Base-by-base conservation (phyloP, 495 filamentous ascomycete genomes). In the Aspergillus biplanus region DNA sequence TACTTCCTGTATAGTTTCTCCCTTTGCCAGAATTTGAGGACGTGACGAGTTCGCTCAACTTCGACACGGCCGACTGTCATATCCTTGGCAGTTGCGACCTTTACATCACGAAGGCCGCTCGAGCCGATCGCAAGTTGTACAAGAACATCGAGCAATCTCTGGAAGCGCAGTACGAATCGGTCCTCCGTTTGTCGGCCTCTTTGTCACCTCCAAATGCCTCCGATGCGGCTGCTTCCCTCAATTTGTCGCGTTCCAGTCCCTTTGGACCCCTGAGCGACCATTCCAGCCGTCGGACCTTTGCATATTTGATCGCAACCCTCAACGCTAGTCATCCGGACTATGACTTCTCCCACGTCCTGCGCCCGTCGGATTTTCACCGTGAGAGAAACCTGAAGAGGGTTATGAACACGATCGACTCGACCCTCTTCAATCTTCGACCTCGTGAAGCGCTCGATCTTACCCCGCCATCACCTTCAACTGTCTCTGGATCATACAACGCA, bases 291-390 rank as follows among this genome's bases (percentile, higher is more conserved):
- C 88, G 93, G 52, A 96, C 91, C 0, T 98, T 95, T 76, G 93
- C 95, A 46, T 98, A 98, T 75, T 75, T 98, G 61, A 97, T 98
- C 70, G 95, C 95, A 12, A 97, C 96, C 1, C 82, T 99, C n/a
- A 99, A 99, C 67, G 94, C 94, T 1, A 93, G 90, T 44, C 93
- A 99, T 75, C 90, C 93, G 1, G 96, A 99, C 73, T 99, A 99
- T 74, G 94, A 98, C 75, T 98, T 98, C 77, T 95, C 92, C 3
- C 89, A 97, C 62, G 87, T 93, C 54, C 81, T 97, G 61, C 87
- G 92, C 33, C 93, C 93, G 1, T 83, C 86, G 9, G 95, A 98
- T 71, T 99, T 99, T 75, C 85, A 86, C 50, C 86, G 89, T 46
- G 92, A 97, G 80, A 79, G 86, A 27, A 87, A 86, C 59, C 72